These are phyloP conservation scores for Ganoderma boninense DNA, from an alignment of 1,284 basidiomycete genomes.

Conservation along the genomic window DNA sequence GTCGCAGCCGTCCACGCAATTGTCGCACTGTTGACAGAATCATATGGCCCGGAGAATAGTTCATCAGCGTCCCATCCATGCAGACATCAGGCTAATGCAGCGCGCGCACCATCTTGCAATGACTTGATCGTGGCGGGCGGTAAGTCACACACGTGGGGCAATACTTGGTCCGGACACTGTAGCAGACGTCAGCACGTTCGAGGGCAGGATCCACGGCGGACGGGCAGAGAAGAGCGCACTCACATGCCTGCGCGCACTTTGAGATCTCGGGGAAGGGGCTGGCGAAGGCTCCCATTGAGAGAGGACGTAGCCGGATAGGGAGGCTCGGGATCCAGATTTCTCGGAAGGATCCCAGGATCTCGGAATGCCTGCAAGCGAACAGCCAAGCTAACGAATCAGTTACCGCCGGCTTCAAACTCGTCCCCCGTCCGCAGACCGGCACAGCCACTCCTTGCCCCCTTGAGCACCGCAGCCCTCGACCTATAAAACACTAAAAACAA, in stretches of 20 bases:
- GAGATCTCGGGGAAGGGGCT: constrained; percentile 83
- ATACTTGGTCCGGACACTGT: constrained; percentile 87
- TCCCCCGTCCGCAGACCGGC: constrained; percentile 17
- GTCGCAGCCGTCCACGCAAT: constrained; percentile 91
- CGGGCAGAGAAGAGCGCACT: constrained; percentile 45
- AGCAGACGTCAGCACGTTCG: constrained; percentile 22
- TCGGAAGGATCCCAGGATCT: constrained; percentile 91
- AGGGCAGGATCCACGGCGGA: constrained; percentile 3
- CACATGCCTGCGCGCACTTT: constrained; percentile 81
- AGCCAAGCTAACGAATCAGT: constrained; percentile 19
- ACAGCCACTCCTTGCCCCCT: constrained; percentile 29
- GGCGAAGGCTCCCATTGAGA: constrained; percentile 65
- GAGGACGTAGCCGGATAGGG: constrained; percentile 71
- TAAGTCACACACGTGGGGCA: constrained; percentile 92
- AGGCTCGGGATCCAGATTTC: constrained; percentile 85
- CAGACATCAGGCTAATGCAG: constrained; percentile 1
- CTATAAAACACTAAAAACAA: not conserved
- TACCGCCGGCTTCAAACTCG: constrained; percentile 15
- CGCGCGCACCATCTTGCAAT: constrained; percentile 86
- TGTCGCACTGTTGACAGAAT: constrained; percentile 74
- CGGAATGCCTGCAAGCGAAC: constrained; percentile 66
- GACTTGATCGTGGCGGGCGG: constrained; percentile 89
- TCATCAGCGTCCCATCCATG: constrained; percentile 12
- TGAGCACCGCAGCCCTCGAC: not conserved
- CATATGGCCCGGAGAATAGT: not conserved